A percentile compares a stretch with the other conserved stretches of the same genome.
Evolutionary conservation across 1,139 yeast genomes (phyloP).

Genomic region (Saccharomyces pastorianus): DNA sequence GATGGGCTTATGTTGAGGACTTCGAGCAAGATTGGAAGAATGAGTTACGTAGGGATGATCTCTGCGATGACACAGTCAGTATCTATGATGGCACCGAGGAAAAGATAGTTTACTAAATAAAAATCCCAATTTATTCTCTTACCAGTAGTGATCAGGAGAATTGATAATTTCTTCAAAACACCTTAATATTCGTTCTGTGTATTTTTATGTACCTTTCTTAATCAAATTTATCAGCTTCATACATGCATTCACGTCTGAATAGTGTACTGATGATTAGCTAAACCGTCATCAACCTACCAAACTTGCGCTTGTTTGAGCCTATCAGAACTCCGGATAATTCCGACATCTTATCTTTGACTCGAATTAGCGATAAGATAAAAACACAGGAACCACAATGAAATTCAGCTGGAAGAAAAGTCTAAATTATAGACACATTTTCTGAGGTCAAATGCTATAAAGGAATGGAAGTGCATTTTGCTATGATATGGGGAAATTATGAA

Average conservation of each 20-base stretch:
- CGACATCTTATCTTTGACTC: not conserved
- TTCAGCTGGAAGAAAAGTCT: not conserved
- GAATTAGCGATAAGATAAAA: not conserved
- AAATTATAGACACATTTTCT: not conserved
- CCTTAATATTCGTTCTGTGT: not conserved
- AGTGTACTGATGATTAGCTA: not conserved
- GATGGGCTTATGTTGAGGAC: slow-evolving; percentile 47
- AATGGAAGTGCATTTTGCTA: not conserved
- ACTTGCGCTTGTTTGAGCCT: not conserved
- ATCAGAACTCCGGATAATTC: not conserved
- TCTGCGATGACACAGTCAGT: slow-evolving; percentile 17
- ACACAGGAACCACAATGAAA: not conserved
- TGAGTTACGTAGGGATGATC: slow-evolving; percentile 15
- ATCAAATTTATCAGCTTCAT: not conserved
- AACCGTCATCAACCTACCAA: not conserved
- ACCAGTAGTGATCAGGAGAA: not conserved
- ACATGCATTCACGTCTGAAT: not conserved
- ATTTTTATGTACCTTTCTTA: not conserved
- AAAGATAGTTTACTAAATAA: slow-evolving; percentile 13
- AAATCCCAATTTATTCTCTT: not conserved
- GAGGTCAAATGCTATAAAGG: not conserved
- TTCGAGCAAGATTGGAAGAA: slow-evolving; percentile 36
- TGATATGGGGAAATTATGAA: not conserved
- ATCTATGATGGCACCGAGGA: slow-evolving; percentile 16
- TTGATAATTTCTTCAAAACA: not conserved